Conservation (phyloP, 805 yeast genomes). For the Lipomyces sp. region DNA sequence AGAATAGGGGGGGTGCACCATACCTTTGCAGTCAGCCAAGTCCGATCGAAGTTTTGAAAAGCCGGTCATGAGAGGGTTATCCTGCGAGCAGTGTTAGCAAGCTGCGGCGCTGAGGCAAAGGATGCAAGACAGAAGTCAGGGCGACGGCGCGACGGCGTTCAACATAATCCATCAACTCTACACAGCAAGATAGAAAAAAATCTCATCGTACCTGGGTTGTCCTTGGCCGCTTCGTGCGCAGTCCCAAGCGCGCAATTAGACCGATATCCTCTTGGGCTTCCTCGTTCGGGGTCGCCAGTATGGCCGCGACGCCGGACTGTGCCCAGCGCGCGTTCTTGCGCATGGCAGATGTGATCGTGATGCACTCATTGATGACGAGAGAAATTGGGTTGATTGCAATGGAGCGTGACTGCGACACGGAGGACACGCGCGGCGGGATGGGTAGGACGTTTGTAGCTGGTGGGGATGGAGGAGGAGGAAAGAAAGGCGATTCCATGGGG, state of each 20-base stretch:
- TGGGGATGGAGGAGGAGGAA: too few relatives aligned
- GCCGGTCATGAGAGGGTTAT: slow-evolving; percentile 40
- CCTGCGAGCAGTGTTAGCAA: slow-evolving; percentile 3
- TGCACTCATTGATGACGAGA: slow-evolving; percentile 83
- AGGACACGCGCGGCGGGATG: slow-evolving; percentile 25
- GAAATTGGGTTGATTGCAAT: slow-evolving; percentile 70
- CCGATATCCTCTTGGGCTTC: slow-evolving; percentile 46
- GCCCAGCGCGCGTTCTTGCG: slow-evolving; percentile 76
- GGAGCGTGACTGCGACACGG: slow-evolving; percentile 25
- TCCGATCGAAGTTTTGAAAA: slow-evolving; percentile 76
- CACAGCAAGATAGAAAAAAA: too few relatives aligned
- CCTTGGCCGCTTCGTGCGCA: slow-evolving; percentile 32
- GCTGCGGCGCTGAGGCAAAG: neutral
- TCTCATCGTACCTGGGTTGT: slow-evolving; percentile 20
- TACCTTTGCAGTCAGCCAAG: slow-evolving; percentile 50
- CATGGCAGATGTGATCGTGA: slow-evolving; percentile 82
- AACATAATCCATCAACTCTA: too few relatives aligned
- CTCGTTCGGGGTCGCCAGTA: slow-evolving; percentile 60
- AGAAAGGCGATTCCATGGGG: too few relatives aligned
- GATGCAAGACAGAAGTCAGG: too few relatives aligned
- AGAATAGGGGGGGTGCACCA: neutral
- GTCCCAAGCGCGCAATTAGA: slow-evolving; percentile 36
- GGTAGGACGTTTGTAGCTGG: too few relatives aligned
- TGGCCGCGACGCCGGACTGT: slow-evolving; percentile 79
- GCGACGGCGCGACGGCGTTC: too few relatives aligned